Evolutionary conservation across 768 basidiomycete species (phyloP).

Genomic region (Kockovaella imperatae): DNA sequence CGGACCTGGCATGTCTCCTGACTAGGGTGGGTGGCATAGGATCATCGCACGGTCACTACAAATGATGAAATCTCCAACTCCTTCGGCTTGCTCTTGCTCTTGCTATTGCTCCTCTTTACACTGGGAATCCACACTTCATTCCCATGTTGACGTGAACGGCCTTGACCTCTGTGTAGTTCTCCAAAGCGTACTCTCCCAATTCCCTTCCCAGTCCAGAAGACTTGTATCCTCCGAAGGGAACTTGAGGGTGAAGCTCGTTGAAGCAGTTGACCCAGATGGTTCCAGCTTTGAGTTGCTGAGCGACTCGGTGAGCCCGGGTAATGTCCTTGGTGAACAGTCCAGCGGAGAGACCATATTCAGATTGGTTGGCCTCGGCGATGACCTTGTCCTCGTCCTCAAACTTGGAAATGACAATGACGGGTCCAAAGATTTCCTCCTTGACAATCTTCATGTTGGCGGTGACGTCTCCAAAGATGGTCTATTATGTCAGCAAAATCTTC

Average conservation of each 20-base stretch:
- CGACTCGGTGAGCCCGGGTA: constrained; percentile 62
- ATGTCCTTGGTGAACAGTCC: constrained; percentile 68
- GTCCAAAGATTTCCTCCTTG: constrained; percentile 90
- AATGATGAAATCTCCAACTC: too few species aligned
- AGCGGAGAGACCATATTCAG: constrained; percentile 76
- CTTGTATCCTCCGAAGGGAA: constrained; percentile 83
- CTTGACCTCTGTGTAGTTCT: constrained; percentile 51
- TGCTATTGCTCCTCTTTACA: too few species aligned
- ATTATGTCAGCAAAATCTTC: constrained; percentile 2
- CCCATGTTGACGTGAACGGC: constrained; percentile 51
- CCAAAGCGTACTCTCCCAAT: constrained; percentile 66
- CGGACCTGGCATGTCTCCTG: too few species aligned
- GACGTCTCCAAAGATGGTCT: constrained; percentile 66
- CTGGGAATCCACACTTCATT: constrained; percentile 11
- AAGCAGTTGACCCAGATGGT: constrained; percentile 48
- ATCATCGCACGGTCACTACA: too few species aligned
- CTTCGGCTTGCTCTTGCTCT: too few species aligned
- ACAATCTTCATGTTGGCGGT: constrained; percentile 70
- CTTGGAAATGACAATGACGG: constrained; percentile 73
- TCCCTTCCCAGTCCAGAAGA: constrained; percentile 67
- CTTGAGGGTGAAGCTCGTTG: constrained; percentile 62
- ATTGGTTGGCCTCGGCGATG: constrained; percentile 76
- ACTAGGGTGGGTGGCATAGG: too few species aligned
- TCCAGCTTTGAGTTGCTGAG: constrained; percentile 70
- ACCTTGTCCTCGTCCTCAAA: constrained; percentile 72